Base-by-base conservation (phyloP, 495 filamentous ascomycete genomes). In the Neurospora africana region DNA sequence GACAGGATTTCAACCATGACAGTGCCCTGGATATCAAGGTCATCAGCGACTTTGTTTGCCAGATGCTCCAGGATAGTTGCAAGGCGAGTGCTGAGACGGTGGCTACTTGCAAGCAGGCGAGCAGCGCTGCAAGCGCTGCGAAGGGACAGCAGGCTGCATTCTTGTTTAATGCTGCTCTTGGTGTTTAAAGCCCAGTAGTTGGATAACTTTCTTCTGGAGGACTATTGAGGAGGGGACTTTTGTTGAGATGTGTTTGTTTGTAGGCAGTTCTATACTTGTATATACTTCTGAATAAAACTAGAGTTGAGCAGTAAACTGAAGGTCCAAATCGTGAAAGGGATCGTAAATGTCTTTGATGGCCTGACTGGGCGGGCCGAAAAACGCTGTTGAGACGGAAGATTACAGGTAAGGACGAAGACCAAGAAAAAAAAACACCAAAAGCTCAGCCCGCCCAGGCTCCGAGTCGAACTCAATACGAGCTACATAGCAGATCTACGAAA, bases 11-110 rank as follows among this genome's bases (percentile, higher is more conserved):
- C 83, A 83, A 83, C 74, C 89, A 90, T 78, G 88, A 86, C 21
- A 86, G 85, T 4, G 86, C 87, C 0, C 81, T 86, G 39, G 86
- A 85, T 69, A 89, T 89, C 73, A 78, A 78, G 27, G 80, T 89
- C 72, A 86, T 89, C 68, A 82, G 83, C 9, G 75, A 78, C 72
- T 87, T 90, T 77, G 87, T 89, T 75, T 90, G 88, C 79, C 75
- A 81, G 44, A 84, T 84, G 70, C 81, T 90, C 17, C 69, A 72
- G 5, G 83, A 79, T 81, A 81, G 82, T 37, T 91, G 88, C 76
- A 81, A 86, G 71, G 88, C 87, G 21, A 71, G 77, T 11, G 80
- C 77, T 35, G 83, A 75, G 10, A 82, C 85, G 2, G 80, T 89
- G 23, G 72, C 81, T 33, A 78, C 80, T 27, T 90, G 88, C 79